Percentiles rank a stretch among this genome's conserved stretches.
Conservation (phyloP, 2,329 filamentous ascomycete genomes). For the Hymenoscyphus albidus region DNA sequence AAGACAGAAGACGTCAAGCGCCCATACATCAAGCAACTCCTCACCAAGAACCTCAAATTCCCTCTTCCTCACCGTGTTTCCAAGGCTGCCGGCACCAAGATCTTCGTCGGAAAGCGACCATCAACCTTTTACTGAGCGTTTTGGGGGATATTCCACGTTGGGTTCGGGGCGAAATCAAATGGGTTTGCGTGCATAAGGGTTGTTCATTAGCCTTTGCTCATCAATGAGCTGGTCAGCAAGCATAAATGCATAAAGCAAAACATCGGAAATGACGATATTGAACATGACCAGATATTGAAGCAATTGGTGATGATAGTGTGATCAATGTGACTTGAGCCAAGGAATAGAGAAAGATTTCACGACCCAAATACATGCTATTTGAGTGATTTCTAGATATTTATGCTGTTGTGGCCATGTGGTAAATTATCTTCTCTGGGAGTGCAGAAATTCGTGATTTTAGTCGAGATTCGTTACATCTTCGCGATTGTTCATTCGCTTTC, state of each 20-base stretch:
- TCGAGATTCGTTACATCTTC: no score
- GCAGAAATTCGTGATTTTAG: no score
- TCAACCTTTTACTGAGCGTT: slow-evolving; percentile 81
- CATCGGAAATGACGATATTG: slow-evolving; percentile 13
- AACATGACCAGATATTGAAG: neutral
- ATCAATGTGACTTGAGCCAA: slow-evolving; percentile 8
- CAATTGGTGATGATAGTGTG: slow-evolving; percentile 5
- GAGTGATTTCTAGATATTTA: neutral
- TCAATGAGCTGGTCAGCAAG: slow-evolving; percentile 31
- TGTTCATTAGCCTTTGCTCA: slow-evolving; percentile 35
- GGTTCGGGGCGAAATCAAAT: slow-evolving; percentile 29
- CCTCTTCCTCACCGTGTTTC: slow-evolving; percentile 94
- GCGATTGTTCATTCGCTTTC: no score
- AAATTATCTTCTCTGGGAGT: neutral
- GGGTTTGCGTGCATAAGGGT: slow-evolving; percentile 35
- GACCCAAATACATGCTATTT: neutral
- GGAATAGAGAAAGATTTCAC: neutral
- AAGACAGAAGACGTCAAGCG: slow-evolving; percentile 93
- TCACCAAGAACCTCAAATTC: slow-evolving; percentile 94
- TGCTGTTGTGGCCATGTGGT: neutral
- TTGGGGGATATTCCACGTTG: slow-evolving; percentile 19
- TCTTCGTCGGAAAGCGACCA: slow-evolving; percentile 90
- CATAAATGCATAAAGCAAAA: slow-evolving; percentile 32
- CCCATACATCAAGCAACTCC: slow-evolving; percentile 99
- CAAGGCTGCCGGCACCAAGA: slow-evolving; percentile 79